Percentiles rank a stretch among this genome's conserved stretches.
These are phyloP conservation scores for Hygrophoropsis aurantiaca DNA, from an alignment of 768 basidiomycete species.

Conservation along the genomic window DNA sequence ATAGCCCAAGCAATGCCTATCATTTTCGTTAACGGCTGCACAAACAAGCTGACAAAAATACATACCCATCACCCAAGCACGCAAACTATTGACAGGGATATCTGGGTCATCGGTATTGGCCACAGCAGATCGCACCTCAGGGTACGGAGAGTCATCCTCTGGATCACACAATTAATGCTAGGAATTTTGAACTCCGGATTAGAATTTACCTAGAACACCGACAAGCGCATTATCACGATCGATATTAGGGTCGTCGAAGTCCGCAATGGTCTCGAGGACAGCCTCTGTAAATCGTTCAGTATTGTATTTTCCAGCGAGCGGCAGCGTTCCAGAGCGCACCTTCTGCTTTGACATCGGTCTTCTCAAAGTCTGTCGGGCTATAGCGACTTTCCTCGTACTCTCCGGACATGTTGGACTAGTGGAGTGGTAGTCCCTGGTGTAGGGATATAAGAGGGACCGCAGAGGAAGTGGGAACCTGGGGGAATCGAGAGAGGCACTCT, in stretches of 20 bases:
- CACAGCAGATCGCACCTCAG: slow-evolving; percentile 77
- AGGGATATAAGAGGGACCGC: neutral
- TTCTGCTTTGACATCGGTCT: slow-evolving; percentile 4
- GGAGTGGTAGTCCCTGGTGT: neutral
- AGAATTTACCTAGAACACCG: slow-evolving; percentile 17
- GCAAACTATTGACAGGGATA: slow-evolving; percentile 60
- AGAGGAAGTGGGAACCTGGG: neutral
- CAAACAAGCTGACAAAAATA: slow-evolving; percentile 7
- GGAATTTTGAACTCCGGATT: neutral
- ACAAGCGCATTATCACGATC: slow-evolving; percentile 18
- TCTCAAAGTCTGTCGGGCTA: slow-evolving; percentile 14
- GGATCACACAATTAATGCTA: slow-evolving; percentile 14
- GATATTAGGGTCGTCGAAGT: slow-evolving; percentile 39
- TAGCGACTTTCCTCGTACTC: neutral
- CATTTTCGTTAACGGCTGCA: neutral
- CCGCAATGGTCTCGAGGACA: slow-evolving; percentile 3
- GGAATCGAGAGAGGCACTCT: neutral
- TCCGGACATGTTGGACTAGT: slow-evolving; percentile 13
- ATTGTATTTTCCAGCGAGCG: neutral
- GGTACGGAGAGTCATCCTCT: slow-evolving; percentile 83
- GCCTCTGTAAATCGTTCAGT: neutral
- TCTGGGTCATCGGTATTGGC: slow-evolving; percentile 68
- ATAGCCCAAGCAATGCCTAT: slow-evolving; percentile 47
- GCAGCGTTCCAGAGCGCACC: slow-evolving; percentile 2
- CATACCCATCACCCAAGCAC: slow-evolving; percentile 58